Evolutionary conservation across 2,329 filamentous ascomycete species (phyloP), one percentile per base, ranked within the genome.

Genomic region (Anthostomella pinea): DNA sequence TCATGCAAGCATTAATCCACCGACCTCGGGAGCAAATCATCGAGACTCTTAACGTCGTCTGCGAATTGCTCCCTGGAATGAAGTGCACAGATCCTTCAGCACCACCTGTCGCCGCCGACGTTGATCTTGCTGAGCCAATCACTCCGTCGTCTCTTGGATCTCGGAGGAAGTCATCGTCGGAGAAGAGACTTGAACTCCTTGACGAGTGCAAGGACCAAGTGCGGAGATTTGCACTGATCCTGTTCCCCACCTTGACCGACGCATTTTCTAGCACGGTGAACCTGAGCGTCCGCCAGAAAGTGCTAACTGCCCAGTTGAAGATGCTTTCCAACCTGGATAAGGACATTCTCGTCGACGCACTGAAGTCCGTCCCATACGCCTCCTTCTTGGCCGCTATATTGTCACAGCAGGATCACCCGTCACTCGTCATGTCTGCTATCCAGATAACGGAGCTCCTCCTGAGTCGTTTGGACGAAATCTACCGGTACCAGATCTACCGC

Each of bases 221-320:
- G 35, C 87, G 87, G 60, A 84, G 91, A 24, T 98, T 98, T 59
- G 87, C 90, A 1, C 77, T 95, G 48, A 93, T 98, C 41, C 73
- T 98, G 8, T 85, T 98, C 46, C 93, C 93, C 1, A 98, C 93
- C 3, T 69, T 98, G 45, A 97, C 93, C 19, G 90, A 98, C 60
- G 91, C 90, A 1, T 98, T 95, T 58, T 96, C 93, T 8, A 97
- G 93, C 63, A 98, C 93, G 1, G 91, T 98, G 46, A 98, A 98
- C 57, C 68, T 97, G 11, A 88, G 81, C 38, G 93, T 98, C 25
- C 85, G 94, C 15, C 88, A 97, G 58, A 96, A 95, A 65, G 93
- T 98, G 3, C 73, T 98, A 21, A 87, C 81, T 14, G 93, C 91
- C n/a, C 93, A 98, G 56, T 69, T 97, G 28, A 97, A 97, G 67